Base-by-base conservation (phyloP, 1,139 yeast genomes). In the Geotrichum aggregatum region DNA sequence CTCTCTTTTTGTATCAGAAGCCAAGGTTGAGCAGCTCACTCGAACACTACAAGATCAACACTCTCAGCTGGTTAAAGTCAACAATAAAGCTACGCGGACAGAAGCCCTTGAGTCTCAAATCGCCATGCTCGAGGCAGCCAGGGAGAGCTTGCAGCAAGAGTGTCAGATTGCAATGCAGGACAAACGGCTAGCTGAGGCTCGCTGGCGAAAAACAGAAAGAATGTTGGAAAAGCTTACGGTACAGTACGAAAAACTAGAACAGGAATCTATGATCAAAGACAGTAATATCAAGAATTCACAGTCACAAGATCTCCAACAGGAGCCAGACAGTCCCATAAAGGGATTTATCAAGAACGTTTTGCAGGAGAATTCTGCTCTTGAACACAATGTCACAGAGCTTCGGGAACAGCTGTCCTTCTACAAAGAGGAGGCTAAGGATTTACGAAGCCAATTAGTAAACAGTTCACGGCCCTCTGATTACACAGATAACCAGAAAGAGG, bases 171-270 rank as follows among this genome's bases (percentile, higher is more conserved):
- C 56, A 14, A 38, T 46, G 19, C 49, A 54, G 24, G 63, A 60
- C 19, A 58, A 57, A 39, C 47, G 49, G n/a, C 52, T 50, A 11
- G 63, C 61, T 4, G 63, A 60, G 46, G 42, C 54, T 8, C 47
- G 58, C 31, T 59, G 63, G 61, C 51, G 59, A 22, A 56, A 56
- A 35, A 55, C 65, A 2, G 64, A 63, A 44, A 51, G 59, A 24
- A 49, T 56, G 22, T 54, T 62, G 5, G 63, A 60, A 41, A 56
- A 58, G 35, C 57, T 63, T 26, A 54, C 61, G 6, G 33, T 39
- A 16, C 65, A 63, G 41, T 63, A 61, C 41, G 57, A 58, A 28
- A 45, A 31, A 3, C 52, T 63, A 26, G 64, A 60, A 41, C 47
- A 50, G 4, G 50, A 49, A 5, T 30, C 58, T 22, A 31, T 40